Conservation (phyloP, 768 basidiomycete species). For the Boletus bicolor region DNA sequence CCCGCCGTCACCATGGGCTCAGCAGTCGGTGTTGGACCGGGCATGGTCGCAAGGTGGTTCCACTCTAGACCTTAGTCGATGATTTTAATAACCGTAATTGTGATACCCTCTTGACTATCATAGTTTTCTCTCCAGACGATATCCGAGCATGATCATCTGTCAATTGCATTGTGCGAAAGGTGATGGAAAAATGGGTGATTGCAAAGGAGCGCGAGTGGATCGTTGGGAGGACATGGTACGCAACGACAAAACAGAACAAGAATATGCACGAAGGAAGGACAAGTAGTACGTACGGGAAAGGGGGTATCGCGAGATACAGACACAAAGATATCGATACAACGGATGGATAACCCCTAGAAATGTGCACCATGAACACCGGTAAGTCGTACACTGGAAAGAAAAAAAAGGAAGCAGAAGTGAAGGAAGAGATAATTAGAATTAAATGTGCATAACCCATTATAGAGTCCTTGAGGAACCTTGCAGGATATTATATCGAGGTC, state of each 20-base stretch:
- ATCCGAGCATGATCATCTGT: conserved; percentile 14
- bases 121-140: neutral
- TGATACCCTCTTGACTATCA: conserved; percentile 1
- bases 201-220: neutral
- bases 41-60: conserved; percentile 42
- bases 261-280: neutral
- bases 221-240: neutral
- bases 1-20: conserved; percentile 38
- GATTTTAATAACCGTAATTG: conserved; percentile 9
- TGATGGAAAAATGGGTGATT: neutral
- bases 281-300: neutral
- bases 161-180: conserved; percentile 3
- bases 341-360: conserved; percentile 7
- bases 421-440: conserved; percentile 28
- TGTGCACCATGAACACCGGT: conserved; percentile 1
- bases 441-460: conserved; percentile 34
- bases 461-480: conserved; percentile 16
- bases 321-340: conserved; percentile 28
- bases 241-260: neutral
- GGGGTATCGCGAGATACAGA: conserved; percentile 24
- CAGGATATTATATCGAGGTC: conserved; percentile 1
- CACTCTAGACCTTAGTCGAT: conserved; percentile 40
- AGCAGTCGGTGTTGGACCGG: conserved; percentile 41
- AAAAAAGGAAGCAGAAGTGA: neutral
- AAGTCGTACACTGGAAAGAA: conserved; percentile 2